Percentiles rank a stretch among this genome's conserved stretches.
Evolutionary conservation across 441 rosid species (phyloP).

Genomic region (Gossypium lobatum): DNA sequence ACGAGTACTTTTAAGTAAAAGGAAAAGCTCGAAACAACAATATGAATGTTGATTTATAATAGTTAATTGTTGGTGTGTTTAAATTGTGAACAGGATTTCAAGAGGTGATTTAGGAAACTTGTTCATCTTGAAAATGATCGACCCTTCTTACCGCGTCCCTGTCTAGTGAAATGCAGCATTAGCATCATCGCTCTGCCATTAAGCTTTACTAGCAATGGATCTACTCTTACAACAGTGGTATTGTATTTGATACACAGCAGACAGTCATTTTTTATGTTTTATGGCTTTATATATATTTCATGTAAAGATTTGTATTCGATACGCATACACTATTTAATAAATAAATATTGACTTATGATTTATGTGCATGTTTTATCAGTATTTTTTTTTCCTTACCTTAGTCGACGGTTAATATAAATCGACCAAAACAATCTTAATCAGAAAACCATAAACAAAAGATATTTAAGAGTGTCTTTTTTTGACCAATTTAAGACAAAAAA

Average conservation of each 20-base stretch:
- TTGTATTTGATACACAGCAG: too few relatives aligned
- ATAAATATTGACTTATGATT: not conserved
- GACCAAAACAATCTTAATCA: too few relatives aligned
- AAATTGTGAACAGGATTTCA: constrained; percentile 47
- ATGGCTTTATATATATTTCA: not conserved
- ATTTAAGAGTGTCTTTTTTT: too few relatives aligned
- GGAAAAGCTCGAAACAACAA: not conserved
- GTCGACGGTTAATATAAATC: too few relatives aligned
- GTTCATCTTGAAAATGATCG: constrained; percentile 79
- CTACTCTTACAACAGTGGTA: too few relatives aligned
- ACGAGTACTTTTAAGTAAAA: not conserved
- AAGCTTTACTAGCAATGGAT: not conserved
- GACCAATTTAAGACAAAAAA: not conserved
- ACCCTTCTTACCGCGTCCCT: constrained; percentile 65
- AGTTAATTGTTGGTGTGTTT: not conserved
- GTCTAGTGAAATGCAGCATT: not conserved
- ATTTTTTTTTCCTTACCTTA: not conserved
- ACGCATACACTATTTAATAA: not conserved
- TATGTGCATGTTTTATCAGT: not conserved
- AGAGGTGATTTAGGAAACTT: constrained; percentile 84
- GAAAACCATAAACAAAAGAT: too few relatives aligned
- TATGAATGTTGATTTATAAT: too few relatives aligned
- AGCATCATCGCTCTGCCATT: not conserved
- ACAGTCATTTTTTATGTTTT: too few relatives aligned
- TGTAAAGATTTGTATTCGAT: not conserved